phyloP scores from a whole-genome alignment of 306 rosid species.

The Crotalaria pallida region DNA sequence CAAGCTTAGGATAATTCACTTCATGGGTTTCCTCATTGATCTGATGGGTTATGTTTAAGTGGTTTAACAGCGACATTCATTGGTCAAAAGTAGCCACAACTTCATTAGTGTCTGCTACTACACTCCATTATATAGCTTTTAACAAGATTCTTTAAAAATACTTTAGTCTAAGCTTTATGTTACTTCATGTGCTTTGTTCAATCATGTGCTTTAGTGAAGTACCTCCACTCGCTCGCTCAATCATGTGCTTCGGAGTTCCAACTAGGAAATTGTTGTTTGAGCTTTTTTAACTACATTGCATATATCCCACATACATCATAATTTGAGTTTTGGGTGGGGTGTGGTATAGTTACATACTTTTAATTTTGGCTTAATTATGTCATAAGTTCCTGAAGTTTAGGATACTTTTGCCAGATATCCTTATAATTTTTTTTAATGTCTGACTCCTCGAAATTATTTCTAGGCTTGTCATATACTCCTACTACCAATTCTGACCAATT shows the following conservation, averaged over 20 bases:
- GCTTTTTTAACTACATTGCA: conserved; percentile 24
- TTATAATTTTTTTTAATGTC: no score
- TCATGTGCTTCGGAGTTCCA: conserved; percentile 44
- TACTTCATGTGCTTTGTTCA: conserved; percentile 59
- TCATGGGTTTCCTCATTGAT: conserved; percentile 62
- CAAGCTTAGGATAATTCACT: conserved; percentile 27
- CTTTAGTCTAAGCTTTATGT: conserved; percentile 89
- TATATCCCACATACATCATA: conserved; percentile 18
- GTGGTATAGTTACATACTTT: no score
- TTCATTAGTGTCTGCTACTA: conserved; percentile 90
- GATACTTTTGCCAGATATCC: no score
- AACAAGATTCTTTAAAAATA: conserved; percentile 67
- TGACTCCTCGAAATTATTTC: no score
- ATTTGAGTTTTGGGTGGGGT: neutral
- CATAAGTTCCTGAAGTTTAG: no score
- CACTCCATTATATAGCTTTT: conserved; percentile 91
- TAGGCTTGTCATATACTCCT: no score
- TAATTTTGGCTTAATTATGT: no score
- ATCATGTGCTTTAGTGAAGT: conserved; percentile 43
- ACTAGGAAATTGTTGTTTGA: conserved; percentile 18
- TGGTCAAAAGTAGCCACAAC: conserved; percentile 69
- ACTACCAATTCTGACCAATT: no score
- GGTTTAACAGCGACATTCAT: conserved; percentile 30
- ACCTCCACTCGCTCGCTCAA: conserved; percentile 36
- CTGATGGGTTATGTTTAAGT: conserved; percentile 20